Evolutionary conservation across 805 yeast species (phyloP), one percentile per base, ranked within the genome.

Genomic region (Starmerella bombi): DNA sequence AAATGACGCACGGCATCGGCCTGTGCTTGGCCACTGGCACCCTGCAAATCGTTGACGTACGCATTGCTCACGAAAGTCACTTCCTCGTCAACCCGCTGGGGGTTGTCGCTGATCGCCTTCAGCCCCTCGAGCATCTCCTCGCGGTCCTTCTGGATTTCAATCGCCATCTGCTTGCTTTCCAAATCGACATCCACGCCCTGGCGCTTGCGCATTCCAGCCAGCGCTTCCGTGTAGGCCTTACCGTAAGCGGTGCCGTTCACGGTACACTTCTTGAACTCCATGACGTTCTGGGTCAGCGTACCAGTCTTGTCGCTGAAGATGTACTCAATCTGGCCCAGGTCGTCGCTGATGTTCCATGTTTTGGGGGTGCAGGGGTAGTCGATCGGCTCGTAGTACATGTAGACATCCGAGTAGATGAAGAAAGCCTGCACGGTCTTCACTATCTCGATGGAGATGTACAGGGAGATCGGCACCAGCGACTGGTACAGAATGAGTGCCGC

Each of bases 221-320:
- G 66, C 1, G 88, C 88, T 50, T 80, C 86, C 2, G 88, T 80
- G 56, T 79, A 80, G 0, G 88, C 85, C 36, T 72, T 62, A 5
- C 91, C 93, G 52, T 81, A 81, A 1, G 78, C 63, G 36, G 69
- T 67, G 9, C 85, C 82, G 36, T 70, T 71, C 44, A 81, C 69
- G 4, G 84, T 72, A 55, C 86, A 79, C 58, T 80, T 80, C 50
- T 75, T 77, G 62, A 80, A 81, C 55, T 80, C 88, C 93, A 80
- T 80, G 22, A 80, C 74, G 54, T 80, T 80, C 59, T 81, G 91
- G 4, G 93, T 80, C 52, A 80, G 64, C 0, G 93, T 80, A 32
- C 93, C 93, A 0, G 93, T 80, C 59, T 80, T 80, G 62, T 80
- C 93, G 52, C 84, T 75, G 59, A 80, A 80, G 25, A 80, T 70